Conservation (phyloP, 2,329 filamentous ascomycete species). For the Stromatinia cepivora region DNA sequence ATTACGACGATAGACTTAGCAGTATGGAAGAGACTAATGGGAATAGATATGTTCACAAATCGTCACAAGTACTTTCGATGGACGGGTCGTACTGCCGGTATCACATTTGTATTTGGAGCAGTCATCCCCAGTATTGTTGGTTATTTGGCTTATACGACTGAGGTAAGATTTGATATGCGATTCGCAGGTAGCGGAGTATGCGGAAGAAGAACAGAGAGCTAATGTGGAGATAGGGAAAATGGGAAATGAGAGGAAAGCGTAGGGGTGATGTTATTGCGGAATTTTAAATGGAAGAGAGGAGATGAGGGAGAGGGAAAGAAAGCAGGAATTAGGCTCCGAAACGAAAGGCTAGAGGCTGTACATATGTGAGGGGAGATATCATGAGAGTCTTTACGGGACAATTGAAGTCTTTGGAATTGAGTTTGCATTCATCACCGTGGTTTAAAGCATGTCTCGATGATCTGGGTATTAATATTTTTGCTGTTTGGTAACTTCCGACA, state of each 20-base stretch:
- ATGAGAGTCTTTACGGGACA: not conserved
- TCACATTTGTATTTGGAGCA: conserved; percentile 75
- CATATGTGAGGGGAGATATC: conserved; percentile 26
- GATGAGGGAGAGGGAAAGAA: conserved; percentile 23
- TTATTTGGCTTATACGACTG: conserved; percentile 74
- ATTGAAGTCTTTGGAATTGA: conserved; percentile 5
- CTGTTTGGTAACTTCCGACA: not conserved
- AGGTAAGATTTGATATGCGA: conserved; percentile 62
- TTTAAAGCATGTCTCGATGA: not conserved
- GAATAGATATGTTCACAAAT: conserved; percentile 70
- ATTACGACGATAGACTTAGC: not conserved
- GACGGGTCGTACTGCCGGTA: conserved; percentile 77
- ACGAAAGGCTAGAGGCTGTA: conserved; percentile 26
- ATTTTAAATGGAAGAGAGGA: conserved; percentile 52
- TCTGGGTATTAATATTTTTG: conserved; percentile 6
- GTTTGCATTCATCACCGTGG: not conserved
- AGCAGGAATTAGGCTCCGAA: not conserved
- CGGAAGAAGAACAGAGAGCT: conserved; percentile 26
- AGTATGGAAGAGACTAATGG: not conserved
- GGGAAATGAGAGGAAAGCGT: conserved; percentile 80
- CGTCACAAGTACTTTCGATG: conserved; percentile 95
- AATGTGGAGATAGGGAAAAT: conserved; percentile 69
- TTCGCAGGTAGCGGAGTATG: not conserved
- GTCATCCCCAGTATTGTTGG: conserved; percentile 71
- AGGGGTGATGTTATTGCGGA: conserved; percentile 82